Conservation (phyloP, 108 stramenopile species). For the Fistulifera pelliculosa region DNA sequence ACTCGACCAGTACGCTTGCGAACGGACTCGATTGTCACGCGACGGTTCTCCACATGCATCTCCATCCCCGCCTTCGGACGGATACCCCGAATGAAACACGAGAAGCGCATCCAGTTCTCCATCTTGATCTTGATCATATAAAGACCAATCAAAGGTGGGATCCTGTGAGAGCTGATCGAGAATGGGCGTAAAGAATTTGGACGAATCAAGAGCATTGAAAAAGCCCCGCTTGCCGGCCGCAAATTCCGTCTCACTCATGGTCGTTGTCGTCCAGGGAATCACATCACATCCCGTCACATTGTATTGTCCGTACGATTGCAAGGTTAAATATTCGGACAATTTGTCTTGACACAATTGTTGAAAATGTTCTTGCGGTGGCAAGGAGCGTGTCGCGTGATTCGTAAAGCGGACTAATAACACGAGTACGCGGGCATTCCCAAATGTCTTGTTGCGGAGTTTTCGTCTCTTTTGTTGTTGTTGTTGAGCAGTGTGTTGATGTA, state of each 20-base stretch:
- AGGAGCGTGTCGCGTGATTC: conserved; percentile 1
- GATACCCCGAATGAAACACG: conserved; percentile 64
- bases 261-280: background rate
- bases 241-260: conserved; percentile 24
- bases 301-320: conserved; percentile 10
- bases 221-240: conserved; percentile 15
- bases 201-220: background rate
- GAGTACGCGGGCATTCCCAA: background rate
- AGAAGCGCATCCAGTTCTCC: conserved; percentile 45
- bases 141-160: conserved; percentile 14
- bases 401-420: conserved; percentile 5
- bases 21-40: background rate
- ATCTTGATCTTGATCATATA: conserved; percentile 31
- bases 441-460: no score
- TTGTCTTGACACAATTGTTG: background rate
- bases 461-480: no score
- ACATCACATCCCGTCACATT: background rate
- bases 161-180: conserved; percentile 1
- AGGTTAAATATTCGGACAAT: conserved; percentile 18
- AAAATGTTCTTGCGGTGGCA: background rate
- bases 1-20: background rate
- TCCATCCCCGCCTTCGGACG: conserved; percentile 35
- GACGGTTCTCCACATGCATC: no score
- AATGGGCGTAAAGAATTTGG: background rate
- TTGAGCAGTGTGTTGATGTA: no score